Conservation (phyloP, 805 yeast species). For the Yarrowia porcina region DNA sequence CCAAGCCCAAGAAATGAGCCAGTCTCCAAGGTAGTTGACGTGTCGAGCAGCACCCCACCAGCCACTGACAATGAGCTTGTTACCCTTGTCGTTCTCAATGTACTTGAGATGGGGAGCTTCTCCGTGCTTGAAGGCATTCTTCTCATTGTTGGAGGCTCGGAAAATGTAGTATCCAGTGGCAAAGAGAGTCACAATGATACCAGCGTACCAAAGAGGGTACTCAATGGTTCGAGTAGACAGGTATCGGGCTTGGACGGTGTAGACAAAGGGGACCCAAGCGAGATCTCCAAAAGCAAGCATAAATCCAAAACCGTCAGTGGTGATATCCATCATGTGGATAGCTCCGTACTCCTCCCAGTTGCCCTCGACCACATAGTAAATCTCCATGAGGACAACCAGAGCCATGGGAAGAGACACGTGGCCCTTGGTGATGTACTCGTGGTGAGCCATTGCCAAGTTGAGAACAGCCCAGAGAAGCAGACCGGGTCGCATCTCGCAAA, state of each 20-base stretch:
- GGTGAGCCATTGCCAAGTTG: slow-evolving; percentile 75
- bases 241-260: slow-evolving; percentile 81
- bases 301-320: slow-evolving; percentile 95
- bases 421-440: slow-evolving; percentile 64
- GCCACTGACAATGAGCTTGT: slow-evolving; percentile 79
- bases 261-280: slow-evolving; percentile 88
- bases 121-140: slow-evolving; percentile 78
- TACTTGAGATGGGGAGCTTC: slow-evolving; percentile 60
- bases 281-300: slow-evolving; percentile 95
- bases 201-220: slow-evolving; percentile 44
- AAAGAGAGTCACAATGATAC: slow-evolving; percentile 43
- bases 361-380: slow-evolving; percentile 85
- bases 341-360: slow-evolving; percentile 87
- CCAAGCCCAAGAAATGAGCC: slow-evolving; percentile 90
- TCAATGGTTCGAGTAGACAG: slow-evolving; percentile 60
- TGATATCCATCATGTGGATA: slow-evolving; percentile 90
- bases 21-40: slow-evolving; percentile 92
- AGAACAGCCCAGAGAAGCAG: slow-evolving; percentile 79
- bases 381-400: slow-evolving; percentile 66
- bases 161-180: slow-evolving; percentile 76
- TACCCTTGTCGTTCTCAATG: slow-evolving; percentile 71
- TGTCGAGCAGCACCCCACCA: slow-evolving; percentile 97
- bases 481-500: slow-evolving; percentile 94
- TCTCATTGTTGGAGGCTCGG: slow-evolving; percentile 79
- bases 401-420: slow-evolving; percentile 66